Evolutionary conservation across 2,329 filamentous ascomycete genomes (phyloP), one percentile per base, ranked within the genome.

Genomic region (Nemania serpens): DNA sequence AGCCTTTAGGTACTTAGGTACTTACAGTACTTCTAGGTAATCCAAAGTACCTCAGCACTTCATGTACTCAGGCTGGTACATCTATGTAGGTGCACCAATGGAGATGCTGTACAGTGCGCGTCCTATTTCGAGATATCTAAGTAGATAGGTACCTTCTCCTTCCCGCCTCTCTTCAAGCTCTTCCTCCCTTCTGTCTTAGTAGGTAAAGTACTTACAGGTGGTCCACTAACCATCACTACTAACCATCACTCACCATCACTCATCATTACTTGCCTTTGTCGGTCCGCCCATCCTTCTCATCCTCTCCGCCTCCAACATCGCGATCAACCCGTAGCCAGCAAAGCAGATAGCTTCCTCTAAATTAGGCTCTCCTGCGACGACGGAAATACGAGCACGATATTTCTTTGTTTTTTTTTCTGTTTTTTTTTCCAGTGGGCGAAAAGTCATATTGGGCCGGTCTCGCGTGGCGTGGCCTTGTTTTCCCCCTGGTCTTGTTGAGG

Each of bases 111-210:
- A 61, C 59, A 57, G 59, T 61, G 59, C 49, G 54, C 13, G 1
- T 17, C 33, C 43, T 2, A 5, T n/a, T 9, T 36, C 29, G n/a
- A 39, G 49, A 18, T 53, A 45, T 48, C 18, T 55, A n/a, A n/a
- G n/a, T n/a, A n/a, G n/a, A n/a, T n/a, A n/a, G n/a, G n/a, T n/a
- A 29, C 25, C 25, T 56, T 57, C 18, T 39, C 51, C 37, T 43
- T 61, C 54, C 54, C 58, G 58, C 58, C 25, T 29, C 49, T 57
- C 59, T 18, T 54, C 45, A 43, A 36, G 49, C 50, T 48, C 49
- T 39, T 33, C 17, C 49, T 49, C 51, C 25, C 25, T 29, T 29
- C 25, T 29, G 25, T 29, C 25, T 29, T 29, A 29, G 25, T 29
- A 7, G 7, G 42, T 56, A 37, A 15, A n/a, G n/a, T n/a, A n/a